Conservation (phyloP, 495 filamentous ascomycete genomes). For the Aspergillus indologenus region DNA sequence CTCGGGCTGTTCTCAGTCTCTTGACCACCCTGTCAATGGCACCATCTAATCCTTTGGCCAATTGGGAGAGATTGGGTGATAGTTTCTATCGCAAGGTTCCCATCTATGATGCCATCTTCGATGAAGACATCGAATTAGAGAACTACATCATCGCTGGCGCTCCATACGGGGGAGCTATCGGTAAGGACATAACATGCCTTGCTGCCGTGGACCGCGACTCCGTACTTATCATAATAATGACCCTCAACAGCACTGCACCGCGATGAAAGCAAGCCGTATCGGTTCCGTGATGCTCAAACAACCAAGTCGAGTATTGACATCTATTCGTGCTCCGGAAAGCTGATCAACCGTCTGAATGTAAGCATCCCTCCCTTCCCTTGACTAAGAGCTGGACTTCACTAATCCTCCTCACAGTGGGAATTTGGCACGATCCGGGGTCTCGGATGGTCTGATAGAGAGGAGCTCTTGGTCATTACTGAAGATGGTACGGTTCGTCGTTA, state of each 20-base stretch:
- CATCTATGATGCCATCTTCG: conserved; percentile 88
- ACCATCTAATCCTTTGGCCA: conserved; percentile 67
- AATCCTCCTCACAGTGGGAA: conserved; percentile 66
- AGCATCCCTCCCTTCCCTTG: conserved; percentile 12
- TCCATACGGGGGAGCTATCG: conserved; percentile 90
- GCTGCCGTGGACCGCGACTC: not conserved
- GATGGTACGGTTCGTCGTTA: conserved; percentile 93
- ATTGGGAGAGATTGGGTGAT: conserved; percentile 90
- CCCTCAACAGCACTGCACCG: conserved; percentile 70
- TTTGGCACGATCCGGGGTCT: conserved; percentile 84
- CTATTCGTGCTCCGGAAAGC: conserved; percentile 87
- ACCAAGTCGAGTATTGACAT: conserved; percentile 86
- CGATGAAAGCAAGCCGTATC: conserved; percentile 78
- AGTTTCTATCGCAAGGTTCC: conserved; percentile 91
- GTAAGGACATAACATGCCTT: conserved; percentile 56
- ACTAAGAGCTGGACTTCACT: not conserved
- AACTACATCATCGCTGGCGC: conserved; percentile 91
- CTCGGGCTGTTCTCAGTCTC: not conserved
- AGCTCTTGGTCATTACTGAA: conserved; percentile 79
- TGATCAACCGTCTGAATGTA: conserved; percentile 69
- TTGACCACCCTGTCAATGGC: conserved; percentile 30
- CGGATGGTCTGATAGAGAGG: conserved; percentile 97
- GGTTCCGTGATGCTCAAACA: conserved; percentile 66
- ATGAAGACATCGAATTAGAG: conserved; percentile 87
- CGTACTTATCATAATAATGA: conserved; percentile 16